These are phyloP conservation scores for Rhynchosporium secalis DNA, from an alignment of 2,329 filamentous ascomycete species.

Conservation along the genomic window DNA sequence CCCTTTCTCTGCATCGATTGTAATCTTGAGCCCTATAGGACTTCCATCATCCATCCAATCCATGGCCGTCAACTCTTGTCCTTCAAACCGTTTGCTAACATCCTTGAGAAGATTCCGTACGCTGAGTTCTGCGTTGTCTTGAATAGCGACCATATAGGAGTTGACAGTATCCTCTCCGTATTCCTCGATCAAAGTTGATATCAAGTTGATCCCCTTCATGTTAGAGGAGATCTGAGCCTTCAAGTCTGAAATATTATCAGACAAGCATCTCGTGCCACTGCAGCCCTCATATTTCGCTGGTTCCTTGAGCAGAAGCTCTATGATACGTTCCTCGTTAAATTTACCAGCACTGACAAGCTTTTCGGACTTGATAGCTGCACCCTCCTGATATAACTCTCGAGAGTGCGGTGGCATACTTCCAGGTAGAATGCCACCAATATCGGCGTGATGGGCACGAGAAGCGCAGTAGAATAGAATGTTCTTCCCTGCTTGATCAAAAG, in stretches of 20 bases:
- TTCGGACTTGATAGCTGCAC: constrained; percentile 63
- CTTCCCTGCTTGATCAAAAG: constrained; percentile 64
- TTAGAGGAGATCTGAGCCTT: constrained; percentile 88
- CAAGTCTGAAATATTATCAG: constrained; percentile 82
- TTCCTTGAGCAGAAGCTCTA: constrained; percentile 68
- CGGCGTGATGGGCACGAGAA: constrained; percentile 70
- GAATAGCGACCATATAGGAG: constrained; percentile 82
- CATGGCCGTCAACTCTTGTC: constrained; percentile 68
- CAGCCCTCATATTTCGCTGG: constrained; percentile 75
- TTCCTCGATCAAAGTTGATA: constrained; percentile 71
- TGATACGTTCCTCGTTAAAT: constrained; percentile 77
- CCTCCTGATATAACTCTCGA: constrained; percentile 64
- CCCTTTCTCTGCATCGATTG: constrained; percentile 71
- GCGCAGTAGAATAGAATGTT: constrained; percentile 82
- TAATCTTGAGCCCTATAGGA: constrained; percentile 72
- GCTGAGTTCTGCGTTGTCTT: constrained; percentile 74
- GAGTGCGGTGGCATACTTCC: constrained; percentile 80
- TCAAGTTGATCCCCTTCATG: constrained; percentile 79
- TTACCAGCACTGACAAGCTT: constrained; percentile 74
- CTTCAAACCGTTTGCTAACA: constrained; percentile 68
- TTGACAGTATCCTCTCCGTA: constrained; percentile 77
- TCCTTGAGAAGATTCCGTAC: constrained; percentile 73
- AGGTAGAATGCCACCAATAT: constrained; percentile 79
- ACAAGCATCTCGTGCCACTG: constrained; percentile 74
- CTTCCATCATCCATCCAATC: constrained; percentile 89